phyloP scores from a whole-genome alignment of 2,329 filamentous ascomycete genomes.

The Calonectria ilicicola region DNA sequence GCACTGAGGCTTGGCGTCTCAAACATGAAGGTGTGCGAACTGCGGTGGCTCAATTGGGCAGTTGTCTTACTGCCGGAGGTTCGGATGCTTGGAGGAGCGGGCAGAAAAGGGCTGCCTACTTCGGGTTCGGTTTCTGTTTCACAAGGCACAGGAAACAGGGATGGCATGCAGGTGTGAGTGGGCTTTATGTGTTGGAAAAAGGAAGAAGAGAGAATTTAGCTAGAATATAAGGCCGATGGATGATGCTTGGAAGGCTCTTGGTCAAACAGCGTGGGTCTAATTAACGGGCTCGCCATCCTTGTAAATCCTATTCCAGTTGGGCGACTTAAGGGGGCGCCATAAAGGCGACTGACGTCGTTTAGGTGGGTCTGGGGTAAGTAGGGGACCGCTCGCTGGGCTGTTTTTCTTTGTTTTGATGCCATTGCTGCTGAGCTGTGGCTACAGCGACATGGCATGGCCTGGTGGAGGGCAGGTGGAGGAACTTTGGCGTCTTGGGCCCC shows the following conservation, averaged over 20 bases:
- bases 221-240: conserved; percentile 1
- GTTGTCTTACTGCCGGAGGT: neutral
- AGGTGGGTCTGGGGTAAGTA: conserved; percentile 3
- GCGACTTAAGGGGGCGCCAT: conserved; percentile 1
- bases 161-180: neutral
- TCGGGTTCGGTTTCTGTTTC: conserved; percentile 4
- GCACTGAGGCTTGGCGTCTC: neutral
- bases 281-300: conserved; percentile 3
- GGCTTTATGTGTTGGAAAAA: neutral
- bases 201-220: neutral
- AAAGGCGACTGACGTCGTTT: conserved; percentile 4
- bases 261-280: conserved; percentile 1
- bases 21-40: neutral
- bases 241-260: neutral
- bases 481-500: neutral
- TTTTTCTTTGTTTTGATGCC: neutral
- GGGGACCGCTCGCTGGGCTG: neutral
- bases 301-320: conserved; percentile 2
- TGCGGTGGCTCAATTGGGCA: neutral
- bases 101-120: neutral
- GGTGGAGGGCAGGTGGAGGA: neutral
- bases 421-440: neutral
- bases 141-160: neutral
- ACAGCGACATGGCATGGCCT: neutral
- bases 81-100: neutral